Base-by-base conservation (phyloP, 2,329 filamentous ascomycete species). In the Cladophialophora bantiana region DNA sequence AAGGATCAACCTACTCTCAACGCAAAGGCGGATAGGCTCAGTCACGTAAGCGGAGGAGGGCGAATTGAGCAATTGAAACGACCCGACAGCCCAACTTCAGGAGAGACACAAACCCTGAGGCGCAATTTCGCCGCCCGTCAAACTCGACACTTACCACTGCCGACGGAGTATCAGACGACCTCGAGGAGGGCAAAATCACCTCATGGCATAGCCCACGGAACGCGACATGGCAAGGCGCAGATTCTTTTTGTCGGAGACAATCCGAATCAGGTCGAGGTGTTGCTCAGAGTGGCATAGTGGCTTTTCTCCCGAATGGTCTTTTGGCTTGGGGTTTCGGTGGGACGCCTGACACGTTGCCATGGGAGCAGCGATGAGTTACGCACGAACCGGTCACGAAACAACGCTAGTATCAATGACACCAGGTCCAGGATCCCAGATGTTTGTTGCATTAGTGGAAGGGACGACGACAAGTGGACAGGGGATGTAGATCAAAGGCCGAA, bases 11-110 rank as follows among this genome's bases (percentile, higher is more conserved):
- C 15, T 62, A 18, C 57, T 56, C 66, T 45, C 53, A 56, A 58
- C 62, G 66, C 40, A 66, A 64, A 34, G 61, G 58, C 34, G 66
- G 66, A 66, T 68, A 68, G 66, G 59, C 42, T 45, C 63, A 32
- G 45, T 40, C 63, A 26, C 48, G 45, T 13, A 67, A 64, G 55
- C 57, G 61, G 57, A 40, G 48, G 32, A 67, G 61, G 38, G 32
- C 35, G 31, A 61, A 26, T 35, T 35, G 53, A 34, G 55, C 20
- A 7, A 40, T 34, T 13, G 59, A 54, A 18, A 31, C 13, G 18
- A 4, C 10, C 32, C 15, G 26, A 42, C 58, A 60, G 18, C 7
- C 26, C 15, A 36, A n/a, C 31, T 15, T 20, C 20, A n/a, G 31
- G 32, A 60, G 32, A 26, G 26, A 38, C 32, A 52, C 32, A 35